Conservation (phyloP, 2,329 filamentous ascomycete species). For the Aspergillus puulaauensis region DNA sequence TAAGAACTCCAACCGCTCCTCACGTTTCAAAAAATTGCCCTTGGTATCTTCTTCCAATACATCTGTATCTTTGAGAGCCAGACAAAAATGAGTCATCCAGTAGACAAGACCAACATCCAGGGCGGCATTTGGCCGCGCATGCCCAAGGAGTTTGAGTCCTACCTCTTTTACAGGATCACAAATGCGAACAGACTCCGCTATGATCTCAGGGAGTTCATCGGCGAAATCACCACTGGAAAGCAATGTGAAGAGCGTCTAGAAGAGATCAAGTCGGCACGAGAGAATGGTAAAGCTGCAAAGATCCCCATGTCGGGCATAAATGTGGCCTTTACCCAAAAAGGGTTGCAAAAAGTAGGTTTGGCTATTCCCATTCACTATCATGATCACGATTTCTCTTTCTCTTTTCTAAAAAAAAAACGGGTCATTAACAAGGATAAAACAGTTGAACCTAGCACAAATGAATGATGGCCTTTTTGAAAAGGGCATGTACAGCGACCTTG, state of each 20-base stretch:
- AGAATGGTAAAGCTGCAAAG: background rate
- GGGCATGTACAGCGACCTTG: background rate
- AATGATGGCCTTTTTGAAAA: slow-evolving; percentile 5
- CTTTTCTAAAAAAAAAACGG: too few relatives aligned
- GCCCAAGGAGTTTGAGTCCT: slow-evolving; percentile 14
- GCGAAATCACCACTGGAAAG: slow-evolving; percentile 16
- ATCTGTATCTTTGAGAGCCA: too few relatives aligned
- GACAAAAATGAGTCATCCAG: too few relatives aligned
- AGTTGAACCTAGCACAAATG: background rate
- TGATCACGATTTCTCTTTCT: too few relatives aligned
- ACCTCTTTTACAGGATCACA: slow-evolving; percentile 20
- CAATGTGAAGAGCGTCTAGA: slow-evolving; percentile 9
- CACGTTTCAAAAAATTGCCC: too few relatives aligned
- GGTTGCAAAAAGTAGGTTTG: too few relatives aligned
- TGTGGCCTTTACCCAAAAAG: too few relatives aligned
- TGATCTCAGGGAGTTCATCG: slow-evolving; percentile 6
- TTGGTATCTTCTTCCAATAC: too few relatives aligned
- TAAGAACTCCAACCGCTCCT: too few relatives aligned
- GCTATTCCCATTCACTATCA: too few relatives aligned
- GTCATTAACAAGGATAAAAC: too few relatives aligned
- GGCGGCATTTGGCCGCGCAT: slow-evolving; percentile 17
- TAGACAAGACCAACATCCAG: slow-evolving; percentile 15
- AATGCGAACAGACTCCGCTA: slow-evolving; percentile 12
- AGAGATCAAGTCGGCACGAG: background rate
- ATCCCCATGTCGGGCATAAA: too few relatives aligned